Evolutionary conservation across 2,329 filamentous ascomycete genomes (phyloP), one percentile per base, ranked within the genome.

Genomic region (Epichloe sibirici): DNA sequence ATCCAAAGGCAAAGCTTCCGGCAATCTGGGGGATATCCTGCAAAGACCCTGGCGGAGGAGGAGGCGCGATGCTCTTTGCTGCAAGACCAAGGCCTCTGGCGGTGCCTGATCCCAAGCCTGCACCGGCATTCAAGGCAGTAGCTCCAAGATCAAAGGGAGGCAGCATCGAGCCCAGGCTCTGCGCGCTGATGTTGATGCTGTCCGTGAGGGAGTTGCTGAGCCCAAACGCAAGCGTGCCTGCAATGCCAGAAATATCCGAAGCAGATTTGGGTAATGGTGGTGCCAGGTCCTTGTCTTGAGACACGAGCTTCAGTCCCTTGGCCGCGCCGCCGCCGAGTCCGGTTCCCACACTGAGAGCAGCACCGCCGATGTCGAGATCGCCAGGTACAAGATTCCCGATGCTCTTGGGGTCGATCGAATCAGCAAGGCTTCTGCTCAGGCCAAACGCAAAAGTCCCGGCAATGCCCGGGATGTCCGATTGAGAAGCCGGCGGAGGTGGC

Each of bases 1-100:
- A 42, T 0, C 61, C 61, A 44, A 60, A 62, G 6, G 55, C 57
- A 39, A 62, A 61, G 28, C 28, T 53, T 23, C 54, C 55, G 2
- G 57, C 60, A 15, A 60, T 45, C 25, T 56, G 45, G 5, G 56
- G 57, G 2, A 61, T 43, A 37, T 57, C 55, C 5, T 51, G 49
- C 1, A 39, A 44, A 48, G 34, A 57, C 54, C 2, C 38, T 34
- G 15, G 57, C 43, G 39, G 43, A 9, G 45, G 49, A 23, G 45
- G 53, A 46, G 42, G 42, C 42, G 45, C 45, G 1, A 53, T 47
- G 12, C 42, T 49, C 40, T 58, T 58, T 31, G 51, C 45, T 15
- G 56, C 51, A 5, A 63, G 56, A 8, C 48, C 35, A 4, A 57
- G 53, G 7, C 59, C 58, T 25, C 51, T 57, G 13, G 59, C 56